These are phyloP conservation scores for Penicillium samsonianum DNA, from an alignment of 495 filamentous ascomycete species.

Conservation along the genomic window DNA sequence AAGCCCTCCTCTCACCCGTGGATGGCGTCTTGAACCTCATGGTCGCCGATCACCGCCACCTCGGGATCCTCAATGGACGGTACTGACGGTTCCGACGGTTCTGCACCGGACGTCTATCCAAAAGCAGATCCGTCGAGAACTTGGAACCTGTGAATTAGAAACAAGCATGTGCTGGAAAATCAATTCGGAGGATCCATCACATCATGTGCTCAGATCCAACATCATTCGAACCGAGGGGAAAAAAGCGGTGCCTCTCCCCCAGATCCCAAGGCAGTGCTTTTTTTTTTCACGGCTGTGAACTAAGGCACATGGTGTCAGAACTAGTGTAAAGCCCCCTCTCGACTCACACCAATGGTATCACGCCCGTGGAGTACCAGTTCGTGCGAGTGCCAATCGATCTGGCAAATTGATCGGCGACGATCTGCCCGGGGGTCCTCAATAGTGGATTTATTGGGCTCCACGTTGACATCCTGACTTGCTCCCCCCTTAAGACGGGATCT, in stretches of 20 bases:
- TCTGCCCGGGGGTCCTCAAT: slow-evolving; percentile 37
- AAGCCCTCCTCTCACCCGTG: slow-evolving; percentile 5
- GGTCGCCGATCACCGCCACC: slow-evolving; percentile 23
- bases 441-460: slow-evolving; percentile 25
- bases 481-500: background rate
- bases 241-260: background rate
- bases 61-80: slow-evolving; percentile 5
- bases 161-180: too few species aligned
- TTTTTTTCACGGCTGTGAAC: slow-evolving; percentile 12
- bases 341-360: slow-evolving; percentile 24
- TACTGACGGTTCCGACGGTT: background rate
- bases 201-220: slow-evolving; percentile 6
- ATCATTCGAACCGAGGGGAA: slow-evolving; percentile 9
- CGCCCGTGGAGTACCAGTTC: slow-evolving; percentile 30
- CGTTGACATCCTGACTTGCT: background rate
- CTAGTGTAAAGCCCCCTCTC: slow-evolving; percentile 23
- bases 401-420: slow-evolving; percentile 26
- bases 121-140: background rate
- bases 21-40: background rate
- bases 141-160: too few species aligned
- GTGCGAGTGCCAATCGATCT: slow-evolving; percentile 31
- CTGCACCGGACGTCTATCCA: background rate
- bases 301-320: slow-evolving; percentile 20
- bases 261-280: background rate
- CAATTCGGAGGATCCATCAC: background rate